Evolutionary conservation across 805 yeast species (phyloP).

Genomic region (Metschnikowia drakensbergensis): DNA sequence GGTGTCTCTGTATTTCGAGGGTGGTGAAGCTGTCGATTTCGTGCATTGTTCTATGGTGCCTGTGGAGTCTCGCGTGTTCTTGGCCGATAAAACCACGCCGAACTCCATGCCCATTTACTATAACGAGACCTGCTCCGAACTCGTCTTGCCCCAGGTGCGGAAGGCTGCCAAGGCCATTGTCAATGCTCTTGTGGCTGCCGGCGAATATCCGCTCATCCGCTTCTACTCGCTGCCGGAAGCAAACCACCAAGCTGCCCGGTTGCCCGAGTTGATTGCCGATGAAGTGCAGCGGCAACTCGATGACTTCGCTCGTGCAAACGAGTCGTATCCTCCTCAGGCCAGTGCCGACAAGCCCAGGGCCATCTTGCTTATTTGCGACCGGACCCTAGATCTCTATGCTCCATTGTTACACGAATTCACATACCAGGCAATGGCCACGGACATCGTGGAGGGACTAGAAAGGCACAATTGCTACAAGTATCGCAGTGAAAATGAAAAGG

Average conservation of each 20-base stretch:
- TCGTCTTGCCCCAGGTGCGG: slow-evolving; percentile 56
- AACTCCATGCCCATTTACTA: slow-evolving; percentile 71
- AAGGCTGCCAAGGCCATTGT: slow-evolving; percentile 63
- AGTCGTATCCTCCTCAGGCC: slow-evolving; percentile 57
- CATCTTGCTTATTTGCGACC: slow-evolving; percentile 70
- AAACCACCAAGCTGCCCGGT: slow-evolving; percentile 49
- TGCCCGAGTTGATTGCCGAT: slow-evolving; percentile 68
- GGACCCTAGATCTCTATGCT: slow-evolving; percentile 77
- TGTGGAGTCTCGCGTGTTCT: slow-evolving; percentile 64
- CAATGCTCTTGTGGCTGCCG: slow-evolving; percentile 69
- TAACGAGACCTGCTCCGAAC: slow-evolving; percentile 57
- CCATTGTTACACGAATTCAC: slow-evolving; percentile 87
- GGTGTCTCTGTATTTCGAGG: slow-evolving; percentile 29
- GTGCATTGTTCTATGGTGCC: slow-evolving; percentile 50
- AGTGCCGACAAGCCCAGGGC: slow-evolving; percentile 60
- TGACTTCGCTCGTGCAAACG: slow-evolving; percentile 65
- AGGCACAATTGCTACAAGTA: slow-evolving; percentile 47
- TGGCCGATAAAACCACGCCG: slow-evolving; percentile 50
- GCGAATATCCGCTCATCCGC: slow-evolving; percentile 85
- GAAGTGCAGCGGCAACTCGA: slow-evolving; percentile 70
- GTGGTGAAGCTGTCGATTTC: slow-evolving; percentile 26
- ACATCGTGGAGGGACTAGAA: slow-evolving; percentile 47
- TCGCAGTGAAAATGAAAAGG: slow-evolving; percentile 51
- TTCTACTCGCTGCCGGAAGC: slow-evolving; percentile 55
- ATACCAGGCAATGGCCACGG: slow-evolving; percentile 91